Percentiles rank a stretch among this genome's conserved stretches.
Evolutionary conservation across 2,329 filamentous ascomycete genomes (phyloP).

Genomic region (Talaromyces sp.): DNA sequence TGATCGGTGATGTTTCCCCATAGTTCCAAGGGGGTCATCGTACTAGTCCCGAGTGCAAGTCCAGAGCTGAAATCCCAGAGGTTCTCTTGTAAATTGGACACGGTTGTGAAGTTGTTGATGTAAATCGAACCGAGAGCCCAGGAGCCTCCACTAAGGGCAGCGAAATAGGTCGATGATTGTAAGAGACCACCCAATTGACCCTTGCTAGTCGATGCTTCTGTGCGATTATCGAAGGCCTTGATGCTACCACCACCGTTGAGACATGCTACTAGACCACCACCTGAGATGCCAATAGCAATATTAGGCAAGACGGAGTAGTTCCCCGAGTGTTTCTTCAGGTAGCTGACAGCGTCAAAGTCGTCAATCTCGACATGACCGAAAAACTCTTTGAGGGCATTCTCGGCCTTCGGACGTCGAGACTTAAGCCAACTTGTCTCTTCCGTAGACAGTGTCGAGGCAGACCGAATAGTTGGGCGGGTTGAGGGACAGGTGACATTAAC

Average conservation of each 20-base stretch:
- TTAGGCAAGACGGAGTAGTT: constrained; percentile 18
- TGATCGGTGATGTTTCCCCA: constrained; percentile 61
- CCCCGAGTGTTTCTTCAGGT: constrained; percentile 60
- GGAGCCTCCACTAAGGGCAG: constrained; percentile 77
- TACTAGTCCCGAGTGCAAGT: constrained; percentile 24
- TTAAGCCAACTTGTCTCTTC: background rate
- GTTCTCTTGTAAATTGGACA: constrained; percentile 55
- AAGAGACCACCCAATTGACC: constrained; percentile 63
- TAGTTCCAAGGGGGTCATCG: constrained; percentile 59
- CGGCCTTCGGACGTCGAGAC: background rate
- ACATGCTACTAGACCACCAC: constrained; percentile 81
- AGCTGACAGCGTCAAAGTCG: constrained; percentile 72
- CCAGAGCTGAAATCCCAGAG: constrained; percentile 45
- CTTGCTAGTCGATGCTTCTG: constrained; percentile 56
- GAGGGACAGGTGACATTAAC: too few relatives aligned
- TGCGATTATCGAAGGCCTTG: constrained; percentile 75
- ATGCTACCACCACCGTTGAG: constrained; percentile 78
- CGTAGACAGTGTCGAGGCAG: too few relatives aligned
- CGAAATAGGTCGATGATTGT: constrained; percentile 76
- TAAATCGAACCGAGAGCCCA: constrained; percentile 84
- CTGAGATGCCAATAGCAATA: constrained; percentile 52
- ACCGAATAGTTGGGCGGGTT: too few relatives aligned
- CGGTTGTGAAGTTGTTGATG: constrained; percentile 73
- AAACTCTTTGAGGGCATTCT: background rate
- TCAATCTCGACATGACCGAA: background rate